phyloP scores from a whole-genome alignment of 768 basidiomycete genomes.

The Leccinum obscurum region DNA sequence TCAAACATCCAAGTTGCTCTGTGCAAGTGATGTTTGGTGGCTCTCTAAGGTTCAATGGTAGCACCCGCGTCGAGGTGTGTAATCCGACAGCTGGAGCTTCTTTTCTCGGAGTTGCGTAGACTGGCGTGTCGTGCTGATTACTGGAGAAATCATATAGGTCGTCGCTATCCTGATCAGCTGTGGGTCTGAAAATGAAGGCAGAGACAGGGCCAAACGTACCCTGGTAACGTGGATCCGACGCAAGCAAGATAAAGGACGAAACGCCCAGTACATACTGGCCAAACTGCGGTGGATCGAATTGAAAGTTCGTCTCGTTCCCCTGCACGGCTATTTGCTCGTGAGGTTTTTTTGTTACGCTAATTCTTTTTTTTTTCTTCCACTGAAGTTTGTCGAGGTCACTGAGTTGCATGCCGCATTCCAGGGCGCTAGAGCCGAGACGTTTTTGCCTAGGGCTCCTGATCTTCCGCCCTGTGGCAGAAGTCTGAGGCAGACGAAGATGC shows the following conservation, averaged over 20 bases:
- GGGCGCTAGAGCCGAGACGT: slow-evolving; percentile 32
- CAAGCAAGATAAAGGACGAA: slow-evolving; percentile 31
- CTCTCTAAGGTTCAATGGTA: slow-evolving; percentile 24
- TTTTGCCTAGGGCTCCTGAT: slow-evolving; percentile 25
- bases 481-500: not conserved
- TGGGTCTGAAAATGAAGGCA: slow-evolving; percentile 27
- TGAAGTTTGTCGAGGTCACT: slow-evolving; percentile 31
- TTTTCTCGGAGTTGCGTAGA: not conserved
- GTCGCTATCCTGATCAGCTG: slow-evolving; percentile 23
- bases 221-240: slow-evolving; percentile 30
- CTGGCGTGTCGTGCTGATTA: not conserved
- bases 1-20: not conserved
- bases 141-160: slow-evolving; percentile 20
- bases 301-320: slow-evolving; percentile 20
- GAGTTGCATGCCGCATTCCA: slow-evolving; percentile 31
- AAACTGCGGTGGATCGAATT: slow-evolving; percentile 30
- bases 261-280: slow-evolving; percentile 29
- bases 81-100: not conserved
- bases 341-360: not conserved
- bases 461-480: slow-evolving; percentile 19
- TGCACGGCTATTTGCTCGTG: not conserved
- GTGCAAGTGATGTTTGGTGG: slow-evolving; percentile 19
- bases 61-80: slow-evolving; percentile 30
- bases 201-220: slow-evolving; percentile 30
- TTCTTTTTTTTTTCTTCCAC: not conserved